phyloP scores from a whole-genome alignment of 1,284 basidiomycete genomes.

The Entoloma clypeatum region DNA sequence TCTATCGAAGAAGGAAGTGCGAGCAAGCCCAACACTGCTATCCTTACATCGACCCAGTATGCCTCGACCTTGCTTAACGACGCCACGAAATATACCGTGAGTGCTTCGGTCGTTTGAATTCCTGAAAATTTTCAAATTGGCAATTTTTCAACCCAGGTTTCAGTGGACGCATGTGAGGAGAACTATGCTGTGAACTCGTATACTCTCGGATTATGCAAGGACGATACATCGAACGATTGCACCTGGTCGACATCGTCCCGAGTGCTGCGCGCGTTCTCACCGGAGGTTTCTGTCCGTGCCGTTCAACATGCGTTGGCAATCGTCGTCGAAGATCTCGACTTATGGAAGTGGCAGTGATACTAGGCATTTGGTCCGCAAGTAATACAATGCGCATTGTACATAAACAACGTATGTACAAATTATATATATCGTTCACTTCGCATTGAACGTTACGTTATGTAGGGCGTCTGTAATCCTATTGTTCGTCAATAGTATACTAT shows the following conservation, averaged over 20 bases:
- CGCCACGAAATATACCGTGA: slow-evolving; percentile 12
- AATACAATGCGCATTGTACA: no score
- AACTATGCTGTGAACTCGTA: slow-evolving; percentile 13
- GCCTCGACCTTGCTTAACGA: slow-evolving; percentile 7
- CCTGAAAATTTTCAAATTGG: not conserved
- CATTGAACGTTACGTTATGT: no score
- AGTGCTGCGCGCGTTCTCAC: slow-evolving; percentile 15
- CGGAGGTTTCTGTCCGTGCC: slow-evolving; percentile 11
- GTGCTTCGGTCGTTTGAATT: not conserved
- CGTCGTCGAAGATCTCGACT: slow-evolving; percentile 16
- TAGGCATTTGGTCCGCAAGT: no score
- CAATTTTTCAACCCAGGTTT: slow-evolving; percentile 6
- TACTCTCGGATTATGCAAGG: slow-evolving; percentile 13
- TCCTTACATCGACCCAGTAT: slow-evolving; percentile 3
- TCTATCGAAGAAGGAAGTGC: slow-evolving; percentile 4
- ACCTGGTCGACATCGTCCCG: slow-evolving; percentile 2
- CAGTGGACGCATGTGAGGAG: slow-evolving; percentile 10
- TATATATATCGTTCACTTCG: no score
- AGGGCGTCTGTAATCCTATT: no score
- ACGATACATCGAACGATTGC: slow-evolving; percentile 5
- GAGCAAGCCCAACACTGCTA: not conserved
- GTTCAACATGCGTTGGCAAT: slow-evolving; percentile 15
- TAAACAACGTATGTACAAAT: no score
- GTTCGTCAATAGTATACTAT: no score
- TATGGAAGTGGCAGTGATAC: slow-evolving; percentile 16